phyloP scores from a whole-genome alignment of 2,329 filamentous ascomycete genomes.

The Elsinoe australis region DNA sequence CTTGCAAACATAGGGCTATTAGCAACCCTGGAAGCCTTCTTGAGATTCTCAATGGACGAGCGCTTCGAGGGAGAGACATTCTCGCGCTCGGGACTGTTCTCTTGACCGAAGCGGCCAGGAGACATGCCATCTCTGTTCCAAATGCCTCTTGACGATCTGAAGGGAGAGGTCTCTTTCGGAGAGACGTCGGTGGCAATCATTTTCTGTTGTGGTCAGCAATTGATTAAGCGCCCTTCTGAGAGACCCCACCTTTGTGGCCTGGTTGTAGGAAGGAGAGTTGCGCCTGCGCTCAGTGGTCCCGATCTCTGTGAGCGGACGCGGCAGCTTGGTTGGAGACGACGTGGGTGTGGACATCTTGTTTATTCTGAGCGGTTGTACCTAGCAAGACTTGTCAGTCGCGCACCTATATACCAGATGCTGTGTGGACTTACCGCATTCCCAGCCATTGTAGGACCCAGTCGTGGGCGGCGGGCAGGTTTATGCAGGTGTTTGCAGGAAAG shows the following conservation, averaged over 20 bases:
- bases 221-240: neutral
- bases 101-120: constrained; percentile 54
- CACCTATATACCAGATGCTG: neutral
- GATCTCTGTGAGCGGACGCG: constrained; percentile 80
- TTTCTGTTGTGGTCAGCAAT: constrained; percentile 46
- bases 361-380: constrained; percentile 74
- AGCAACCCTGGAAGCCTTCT: constrained; percentile 89
- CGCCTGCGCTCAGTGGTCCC: constrained; percentile 75
- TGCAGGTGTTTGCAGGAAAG: constrained; percentile 1
- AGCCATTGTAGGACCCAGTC: constrained; percentile 29
- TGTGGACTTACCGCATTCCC: constrained; percentile 34
- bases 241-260: constrained; percentile 56
- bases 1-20: constrained; percentile 96
- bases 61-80: constrained; percentile 61
- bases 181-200: constrained; percentile 67
- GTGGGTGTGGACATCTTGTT: constrained; percentile 57
- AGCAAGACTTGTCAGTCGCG: constrained; percentile 20
- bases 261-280: constrained; percentile 88
- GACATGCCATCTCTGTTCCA: constrained; percentile 64
- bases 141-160: constrained; percentile 69
- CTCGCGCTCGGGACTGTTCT: constrained; percentile 50
- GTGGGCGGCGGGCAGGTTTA: constrained; percentile 13
- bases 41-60: constrained; percentile 89
- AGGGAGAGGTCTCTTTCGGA: constrained; percentile 50
- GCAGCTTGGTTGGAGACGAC: constrained; percentile 58